Conservation (phyloP, 139 green algal species). For the Chlamydomonas sphaeroides region DNA sequence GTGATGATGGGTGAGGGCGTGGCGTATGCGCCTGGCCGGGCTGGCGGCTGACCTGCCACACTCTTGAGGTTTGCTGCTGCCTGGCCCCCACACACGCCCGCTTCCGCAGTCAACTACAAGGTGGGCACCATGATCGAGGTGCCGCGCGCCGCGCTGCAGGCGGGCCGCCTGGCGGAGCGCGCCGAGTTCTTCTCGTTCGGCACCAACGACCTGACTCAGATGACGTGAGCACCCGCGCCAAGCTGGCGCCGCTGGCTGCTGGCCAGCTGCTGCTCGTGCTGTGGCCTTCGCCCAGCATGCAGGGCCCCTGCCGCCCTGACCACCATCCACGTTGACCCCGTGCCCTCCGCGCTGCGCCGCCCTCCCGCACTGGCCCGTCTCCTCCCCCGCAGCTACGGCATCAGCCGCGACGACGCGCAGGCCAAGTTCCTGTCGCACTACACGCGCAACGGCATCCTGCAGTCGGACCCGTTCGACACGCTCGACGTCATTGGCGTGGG, state of each 20-base stretch:
- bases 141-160: conserved; percentile 78
- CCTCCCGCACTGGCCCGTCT: background rate
- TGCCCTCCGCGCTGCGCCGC: background rate
- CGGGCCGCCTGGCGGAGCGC: conserved; percentile 75
- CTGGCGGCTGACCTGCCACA: background rate
- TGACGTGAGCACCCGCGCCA: conserved; percentile 39
- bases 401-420: conserved; percentile 84
- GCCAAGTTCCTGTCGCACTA: conserved; percentile 87
- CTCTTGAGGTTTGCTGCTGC: background rate
- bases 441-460: conserved; percentile 58
- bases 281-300: too few species aligned
- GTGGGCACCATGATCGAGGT: conserved; percentile 94
- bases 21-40: too few species aligned
- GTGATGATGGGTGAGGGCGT: too few species aligned
- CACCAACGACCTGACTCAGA: conserved; percentile 94
- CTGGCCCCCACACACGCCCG: background rate
- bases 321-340: too few species aligned
- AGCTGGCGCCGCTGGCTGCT: too few species aligned
- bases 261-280: too few species aligned
- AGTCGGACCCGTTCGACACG: conserved; percentile 85
- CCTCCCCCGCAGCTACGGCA: conserved; percentile 71
- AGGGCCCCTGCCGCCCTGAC: too few species aligned
- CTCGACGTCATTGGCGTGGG: conserved; percentile 84
- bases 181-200: conserved; percentile 93
- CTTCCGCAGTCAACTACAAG: conserved; percentile 15